Conservation (phyloP, 1,284 basidiomycete genomes). For the Rhodotorula sp. region DNA sequence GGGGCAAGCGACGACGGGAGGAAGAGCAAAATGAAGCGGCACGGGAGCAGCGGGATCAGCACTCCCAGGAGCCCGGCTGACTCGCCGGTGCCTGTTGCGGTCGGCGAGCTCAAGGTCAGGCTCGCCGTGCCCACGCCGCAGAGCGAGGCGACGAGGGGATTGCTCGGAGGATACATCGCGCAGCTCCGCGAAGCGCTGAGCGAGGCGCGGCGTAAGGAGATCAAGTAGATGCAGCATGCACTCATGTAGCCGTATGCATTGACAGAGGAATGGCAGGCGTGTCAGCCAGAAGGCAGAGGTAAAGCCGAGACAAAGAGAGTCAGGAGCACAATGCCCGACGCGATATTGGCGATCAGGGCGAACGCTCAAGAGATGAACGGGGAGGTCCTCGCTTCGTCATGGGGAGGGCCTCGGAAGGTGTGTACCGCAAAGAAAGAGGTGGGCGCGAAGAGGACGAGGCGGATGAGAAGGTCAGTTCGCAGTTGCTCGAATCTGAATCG, state of each 20-base stretch:
- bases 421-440: not conserved
- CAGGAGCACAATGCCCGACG: not conserved
- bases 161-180: conserved; percentile 15
- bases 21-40: not conserved
- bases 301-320: too few relatives aligned
- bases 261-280: too few relatives aligned
- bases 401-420: conserved; percentile 5
- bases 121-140: conserved; percentile 18
- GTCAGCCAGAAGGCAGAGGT: not conserved
- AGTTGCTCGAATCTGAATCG: too few relatives aligned
- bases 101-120: not conserved
- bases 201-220: conserved; percentile 4
- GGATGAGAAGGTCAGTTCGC: too few relatives aligned
- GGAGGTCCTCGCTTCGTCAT: not conserved
- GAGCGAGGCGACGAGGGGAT: conserved; percentile 3
- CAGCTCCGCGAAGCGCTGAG: conserved; percentile 9
- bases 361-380: conserved; percentile 5
- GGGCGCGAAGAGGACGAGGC: too few relatives aligned
- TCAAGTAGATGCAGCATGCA: conserved; percentile 2
- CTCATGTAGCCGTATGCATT: too few relatives aligned
- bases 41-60: not conserved
- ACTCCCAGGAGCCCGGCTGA: not conserved
- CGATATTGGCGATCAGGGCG: conserved; percentile 14
- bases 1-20: not conserved
- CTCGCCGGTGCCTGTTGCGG: not conserved